These are phyloP conservation scores for Zea luxurians DNA, from an alignment of 176 grass and related monocot species.

Conservation along the genomic window DNA sequence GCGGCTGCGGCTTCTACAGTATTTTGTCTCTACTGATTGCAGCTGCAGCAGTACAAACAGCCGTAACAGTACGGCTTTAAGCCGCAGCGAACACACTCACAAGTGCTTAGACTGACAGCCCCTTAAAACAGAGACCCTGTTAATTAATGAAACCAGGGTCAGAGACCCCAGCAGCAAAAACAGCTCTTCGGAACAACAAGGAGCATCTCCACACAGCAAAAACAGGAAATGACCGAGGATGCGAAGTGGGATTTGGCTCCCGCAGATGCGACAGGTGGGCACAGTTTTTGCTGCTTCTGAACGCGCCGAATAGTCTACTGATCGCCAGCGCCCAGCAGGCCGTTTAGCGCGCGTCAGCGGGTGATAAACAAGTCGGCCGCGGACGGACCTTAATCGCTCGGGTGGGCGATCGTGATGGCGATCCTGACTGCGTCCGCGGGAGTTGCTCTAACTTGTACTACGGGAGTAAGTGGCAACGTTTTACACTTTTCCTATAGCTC, in stretches of 20 bases:
- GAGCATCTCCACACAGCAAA: not conserved
- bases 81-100: too few relatives aligned
- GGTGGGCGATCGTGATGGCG: slow-evolving; percentile 14
- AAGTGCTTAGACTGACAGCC: too few relatives aligned
- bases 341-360: slow-evolving; percentile 16
- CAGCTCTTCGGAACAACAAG: slow-evolving; percentile 22
- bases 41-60: too few relatives aligned
- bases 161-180: slow-evolving; percentile 2
- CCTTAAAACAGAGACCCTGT: not conserved
- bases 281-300: not conserved
- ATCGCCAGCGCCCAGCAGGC: slow-evolving; percentile 9
- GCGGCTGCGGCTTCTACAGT: too few relatives aligned
- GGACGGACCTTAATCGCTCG: slow-evolving; percentile 35
- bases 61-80: too few relatives aligned
- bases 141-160: slow-evolving; percentile 26
- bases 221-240: not conserved
- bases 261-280: slow-evolving; percentile 25
- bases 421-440: slow-evolving; percentile 23
- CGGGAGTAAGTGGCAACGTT: too few relatives aligned
- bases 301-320: not conserved
- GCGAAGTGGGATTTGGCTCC: slow-evolving; percentile 49
- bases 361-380: slow-evolving; percentile 30
- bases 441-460: too few relatives aligned
- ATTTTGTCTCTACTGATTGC: too few relatives aligned
- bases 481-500: too few relatives aligned